Evolutionary conservation across 768 basidiomycete species (phyloP), one percentile per base, ranked within the genome.

Genomic region (Mycena olivaceomarginata): DNA sequence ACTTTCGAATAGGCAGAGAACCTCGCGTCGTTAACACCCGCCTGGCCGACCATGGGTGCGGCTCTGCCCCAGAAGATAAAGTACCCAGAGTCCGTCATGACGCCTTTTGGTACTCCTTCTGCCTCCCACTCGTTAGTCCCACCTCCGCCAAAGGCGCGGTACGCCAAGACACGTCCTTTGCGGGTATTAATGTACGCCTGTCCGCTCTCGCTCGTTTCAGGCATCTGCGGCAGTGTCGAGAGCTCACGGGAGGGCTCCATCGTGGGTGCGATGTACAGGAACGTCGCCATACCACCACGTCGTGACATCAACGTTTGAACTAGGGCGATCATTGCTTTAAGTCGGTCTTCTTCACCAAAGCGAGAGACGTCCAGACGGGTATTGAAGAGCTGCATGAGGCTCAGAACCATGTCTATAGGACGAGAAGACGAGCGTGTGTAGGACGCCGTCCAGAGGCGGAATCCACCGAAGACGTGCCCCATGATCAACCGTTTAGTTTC

Each of bases 191-290:
- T 59, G 57, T 59, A 59, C 31, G 57, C 57, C 57, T 25, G 57
- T 9, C 57, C 57, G 57, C 57, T 59, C 57, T 59, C 57, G 57
- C 57, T 59, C 22, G 57, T 59, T 31, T 59, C 57, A 22, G 57
- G 57, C 57, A 59, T 59, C 57, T 59, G 57, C 10, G 57, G 57
- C 57, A 59, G 57, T 16, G 57, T 59, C n/a, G 57, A 59, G 20
- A 59, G 57, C 57, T 59, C 57, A 22, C 22, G 20, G 10, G 57
- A 59, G 11, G 57, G 57, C n/a, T 25, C 22, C 57, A 59, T 59
- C 8, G n/a, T 59, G 4, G 57, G 57, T 25, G 57, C 18, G 57
- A 59, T 59, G 31, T 25, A 59, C 22, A 59, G 57, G n/a, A 22
- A 59, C 10, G 57, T 59, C 16, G 57, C 57, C 9, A 25, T 22